A percentile compares a stretch with the other conserved stretches of the same genome.
phyloP scores from a whole-genome alignment of 306 rosid species.

The Datisca glomerata region DNA sequence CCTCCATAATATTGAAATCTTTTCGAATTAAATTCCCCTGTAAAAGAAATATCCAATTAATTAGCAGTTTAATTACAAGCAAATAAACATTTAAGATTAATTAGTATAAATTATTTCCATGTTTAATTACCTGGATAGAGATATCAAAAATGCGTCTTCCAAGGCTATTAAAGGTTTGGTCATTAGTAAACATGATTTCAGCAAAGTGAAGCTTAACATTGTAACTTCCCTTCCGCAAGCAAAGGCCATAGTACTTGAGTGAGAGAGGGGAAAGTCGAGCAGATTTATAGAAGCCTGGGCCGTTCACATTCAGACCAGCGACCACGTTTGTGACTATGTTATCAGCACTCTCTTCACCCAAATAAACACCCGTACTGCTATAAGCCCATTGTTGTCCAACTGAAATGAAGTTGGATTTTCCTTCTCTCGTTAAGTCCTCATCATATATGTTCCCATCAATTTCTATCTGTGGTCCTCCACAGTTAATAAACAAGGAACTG shows the following conservation, averaged over 20 bases:
- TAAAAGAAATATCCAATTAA: background rate
- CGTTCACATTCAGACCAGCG: conserved; percentile 13
- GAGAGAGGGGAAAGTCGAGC: conserved; percentile 27
- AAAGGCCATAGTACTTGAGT: conserved; percentile 25
- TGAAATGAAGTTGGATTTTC: conserved; percentile 9
- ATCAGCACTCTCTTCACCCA: conserved; percentile 7
- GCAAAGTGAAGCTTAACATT: conserved; percentile 28
- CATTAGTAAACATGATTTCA: conserved; percentile 19
- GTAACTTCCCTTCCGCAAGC: conserved; percentile 26
- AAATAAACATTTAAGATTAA: too few relatives aligned
- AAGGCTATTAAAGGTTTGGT: conserved; percentile 7
- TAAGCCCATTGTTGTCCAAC: conserved; percentile 13
- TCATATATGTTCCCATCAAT: conserved; percentile 6
- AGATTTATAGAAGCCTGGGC: background rate
- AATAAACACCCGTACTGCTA: conserved; percentile 10
- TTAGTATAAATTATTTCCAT: too few relatives aligned
- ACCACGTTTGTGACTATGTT: conserved; percentile 1
- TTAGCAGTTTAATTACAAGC: too few relatives aligned
- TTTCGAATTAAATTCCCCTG: conserved; percentile 47
- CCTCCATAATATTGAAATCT: conserved; percentile 47
- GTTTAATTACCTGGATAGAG: conserved; percentile 34
- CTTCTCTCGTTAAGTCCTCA: conserved; percentile 7
- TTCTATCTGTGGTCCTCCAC: conserved; percentile 9
- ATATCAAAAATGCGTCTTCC: conserved; percentile 26
- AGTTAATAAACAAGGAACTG: conserved; percentile 18